Base-by-base conservation (phyloP, 306 rosid species). In the Gillenia trifoliata region DNA sequence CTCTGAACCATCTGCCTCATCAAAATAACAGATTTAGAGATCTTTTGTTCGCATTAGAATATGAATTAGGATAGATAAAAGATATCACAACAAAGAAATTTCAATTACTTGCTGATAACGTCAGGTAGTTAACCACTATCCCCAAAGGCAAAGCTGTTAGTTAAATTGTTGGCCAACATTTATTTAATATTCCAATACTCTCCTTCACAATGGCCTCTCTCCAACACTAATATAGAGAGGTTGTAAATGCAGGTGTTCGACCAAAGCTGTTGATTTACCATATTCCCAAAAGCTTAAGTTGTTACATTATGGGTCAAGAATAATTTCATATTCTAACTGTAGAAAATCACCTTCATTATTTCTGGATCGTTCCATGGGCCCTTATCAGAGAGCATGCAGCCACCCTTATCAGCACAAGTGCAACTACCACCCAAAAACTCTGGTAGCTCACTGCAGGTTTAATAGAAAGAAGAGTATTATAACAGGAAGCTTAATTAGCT, bases 341-440 rank as follows among this genome's bases (percentile, higher is more conserved):
- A 67, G 41, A 11, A 71, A 64, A 73, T 69, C 77, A 93, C 99
- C 97, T 87, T 90, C 22, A 83, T 34, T 38, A 90, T 87, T 40
- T 94, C 97, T 22, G 89, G 81, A 77, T 90, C 97, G 78, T 94
- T 90, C 99, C 99, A 94, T 22, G 99, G 99, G 60, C 99, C 99
- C 87, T 92, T 94, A 81, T 92, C 97, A 2, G 99, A 92, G 67
- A 85, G 82, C 95, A 92, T 86, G 72, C 99, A 94, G 16, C 99
- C 96, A 28, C 99, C 99, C 85, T 90, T 91, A 84, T 87, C 96
- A 12, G 81, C 87, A 78, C 99, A 94, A 41, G 90, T 92, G 77
- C 99, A 94, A 57, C 88, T 64, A 73, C 99, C 99, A 12, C 99
- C 99, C 64, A 94, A 73, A 79, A 94, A 94, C 76, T 92, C 96